A percentile compares a stretch with the other conserved stretches of the same genome.
Evolutionary conservation across 805 yeast genomes (phyloP).

Genomic region (Hanseniaspora hatyaiensis): DNA sequence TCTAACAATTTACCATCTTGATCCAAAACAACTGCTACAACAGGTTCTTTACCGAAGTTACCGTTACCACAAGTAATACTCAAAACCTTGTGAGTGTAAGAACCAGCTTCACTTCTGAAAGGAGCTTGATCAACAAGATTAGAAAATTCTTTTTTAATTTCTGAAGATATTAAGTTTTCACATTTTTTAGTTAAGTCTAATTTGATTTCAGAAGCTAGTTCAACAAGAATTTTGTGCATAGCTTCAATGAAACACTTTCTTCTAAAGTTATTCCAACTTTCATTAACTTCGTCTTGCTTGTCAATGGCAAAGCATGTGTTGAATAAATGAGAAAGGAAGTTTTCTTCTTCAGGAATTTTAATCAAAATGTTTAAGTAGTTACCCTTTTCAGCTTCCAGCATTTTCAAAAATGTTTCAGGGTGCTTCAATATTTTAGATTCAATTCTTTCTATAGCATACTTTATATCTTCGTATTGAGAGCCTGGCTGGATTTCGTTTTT

Average conservation of each 20-base stretch:
- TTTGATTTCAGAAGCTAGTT: slow-evolving; percentile 63
- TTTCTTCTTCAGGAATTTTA: slow-evolving; percentile 32
- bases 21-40: slow-evolving; percentile 66
- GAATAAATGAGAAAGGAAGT: slow-evolving; percentile 37
- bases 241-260: slow-evolving; percentile 55
- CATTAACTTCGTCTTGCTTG: slow-evolving; percentile 62
- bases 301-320: slow-evolving; percentile 56
- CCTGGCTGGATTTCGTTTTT: slow-evolving; percentile 62
- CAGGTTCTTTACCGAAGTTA: slow-evolving; percentile 67
- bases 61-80: slow-evolving; percentile 83
- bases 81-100: slow-evolving; percentile 75
- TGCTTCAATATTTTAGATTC: slow-evolving; percentile 58
- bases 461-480: slow-evolving; percentile 77
- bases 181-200: slow-evolving; percentile 71
- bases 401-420: slow-evolving; percentile 76
- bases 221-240: slow-evolving; percentile 51
- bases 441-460: slow-evolving; percentile 74
- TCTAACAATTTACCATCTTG: slow-evolving; percentile 72
- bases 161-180: slow-evolving; percentile 54
- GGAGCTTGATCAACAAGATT: slow-evolving; percentile 87
- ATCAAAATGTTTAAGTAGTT: slow-evolving; percentile 62
- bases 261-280: slow-evolving; percentile 72
- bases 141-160: slow-evolving; percentile 58
- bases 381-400: slow-evolving; percentile 79
- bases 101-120: slow-evolving; percentile 67